phyloP scores from a whole-genome alignment of 305 asterid genomes.

The Plantago coronopus region DNA sequence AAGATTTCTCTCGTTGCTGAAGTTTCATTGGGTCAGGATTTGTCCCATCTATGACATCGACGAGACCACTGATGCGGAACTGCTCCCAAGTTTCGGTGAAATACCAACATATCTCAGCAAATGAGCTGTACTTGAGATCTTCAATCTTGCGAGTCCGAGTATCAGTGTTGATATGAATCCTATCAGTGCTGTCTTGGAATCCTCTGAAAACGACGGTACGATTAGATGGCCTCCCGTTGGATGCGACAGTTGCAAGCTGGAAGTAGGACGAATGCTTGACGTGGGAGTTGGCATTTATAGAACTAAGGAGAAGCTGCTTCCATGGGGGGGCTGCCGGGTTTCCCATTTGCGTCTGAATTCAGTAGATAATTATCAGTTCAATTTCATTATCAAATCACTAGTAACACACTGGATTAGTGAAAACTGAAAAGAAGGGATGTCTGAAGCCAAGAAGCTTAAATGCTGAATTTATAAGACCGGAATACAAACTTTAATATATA shows the following conservation, averaged over 20 bases:
- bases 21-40: constrained; percentile 62
- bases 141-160: constrained; percentile 80
- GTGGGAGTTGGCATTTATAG: constrained; percentile 71
- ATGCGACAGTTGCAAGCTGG: constrained; percentile 80
- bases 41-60: constrained; percentile 65
- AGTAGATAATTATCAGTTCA: too few relatives aligned
- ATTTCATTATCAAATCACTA: too few relatives aligned
- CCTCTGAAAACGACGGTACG: constrained; percentile 98
- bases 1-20: constrained; percentile 79
- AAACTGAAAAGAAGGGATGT: too few relatives aligned
- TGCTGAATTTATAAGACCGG: too few relatives aligned
- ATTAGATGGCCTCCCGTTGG: constrained; percentile 65
- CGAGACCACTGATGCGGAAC: constrained; percentile 65
- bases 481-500: too few relatives aligned
- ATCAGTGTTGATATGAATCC: constrained; percentile 79
- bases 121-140: constrained; percentile 76
- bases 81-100: constrained; percentile 93
- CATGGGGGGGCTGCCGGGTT: constrained; percentile 60
- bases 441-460: too few relatives aligned
- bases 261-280: constrained; percentile 65
- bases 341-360: constrained; percentile 34
- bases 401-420: too few relatives aligned
- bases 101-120: constrained; percentile 96
- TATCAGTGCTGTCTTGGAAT: constrained; percentile 59
- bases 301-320: constrained; percentile 82